Evolutionary conservation across 345 rosid genomes (phyloP).

Genomic region (Populus deltoides): DNA sequence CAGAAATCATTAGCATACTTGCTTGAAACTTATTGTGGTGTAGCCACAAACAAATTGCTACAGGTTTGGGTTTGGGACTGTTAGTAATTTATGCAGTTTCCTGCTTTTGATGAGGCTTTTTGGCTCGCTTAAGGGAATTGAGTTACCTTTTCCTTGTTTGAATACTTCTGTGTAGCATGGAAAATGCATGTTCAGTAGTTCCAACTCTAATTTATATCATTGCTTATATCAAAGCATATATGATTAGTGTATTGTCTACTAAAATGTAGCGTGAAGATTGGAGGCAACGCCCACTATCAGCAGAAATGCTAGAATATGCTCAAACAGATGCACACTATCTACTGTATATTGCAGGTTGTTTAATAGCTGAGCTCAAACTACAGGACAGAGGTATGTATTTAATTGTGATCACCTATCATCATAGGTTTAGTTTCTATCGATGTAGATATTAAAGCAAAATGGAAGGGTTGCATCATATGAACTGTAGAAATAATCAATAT

Average conservation of each 20-base stretch:
- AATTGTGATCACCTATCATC: not conserved
- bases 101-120: conserved; percentile 12
- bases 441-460: not conserved
- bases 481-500: not conserved
- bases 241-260: conserved; percentile 15
- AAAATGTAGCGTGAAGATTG: conserved; percentile 85
- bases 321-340: conserved; percentile 83
- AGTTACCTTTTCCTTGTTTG: not conserved
- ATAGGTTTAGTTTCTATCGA: not conserved
- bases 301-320: conserved; percentile 78
- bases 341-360: conserved; percentile 57
- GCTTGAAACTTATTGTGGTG: conserved; percentile 76
- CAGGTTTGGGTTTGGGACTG: conserved; percentile 51
- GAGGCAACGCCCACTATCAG: conserved; percentile 89
- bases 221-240: not conserved
- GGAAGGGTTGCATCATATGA: not conserved
- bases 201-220: not conserved
- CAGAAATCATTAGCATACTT: conserved; percentile 83
- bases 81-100: not conserved
- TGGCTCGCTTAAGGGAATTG: not conserved
- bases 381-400: conserved; percentile 50
- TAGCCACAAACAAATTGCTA: conserved; percentile 71
- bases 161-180: not conserved
- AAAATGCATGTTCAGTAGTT: not conserved
- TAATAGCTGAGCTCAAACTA: conserved; percentile 65